Base-by-base conservation (phyloP, 768 basidiomycete species). In the Leucogyrophana mollusca region DNA sequence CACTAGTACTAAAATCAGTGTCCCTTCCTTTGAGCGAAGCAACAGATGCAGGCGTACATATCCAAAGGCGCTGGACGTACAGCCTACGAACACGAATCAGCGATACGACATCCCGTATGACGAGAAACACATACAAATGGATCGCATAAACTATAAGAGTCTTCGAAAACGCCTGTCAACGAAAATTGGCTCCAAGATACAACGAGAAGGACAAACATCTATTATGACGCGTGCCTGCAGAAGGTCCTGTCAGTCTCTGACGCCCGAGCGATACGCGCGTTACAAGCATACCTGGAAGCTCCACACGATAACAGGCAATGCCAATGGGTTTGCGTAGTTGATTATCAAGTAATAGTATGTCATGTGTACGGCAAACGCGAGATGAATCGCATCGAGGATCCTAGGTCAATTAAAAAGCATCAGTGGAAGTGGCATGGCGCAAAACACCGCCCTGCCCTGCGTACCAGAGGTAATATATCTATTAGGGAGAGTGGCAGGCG, bases 301-400 rank as follows among this genome's bases (percentile, higher is more conserved):
- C 71, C 69, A 69, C 16, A 56, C 64, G 2, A 66, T 58, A 3
- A 40, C 51, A 4, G 56, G 38, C 23, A 71, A 43, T 17, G 53
- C 55, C 4, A 35, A 1, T 2, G 64, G 57, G 43, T 69, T 66
- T 23, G 43, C 56, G 40, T 61, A 69, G 34, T 66, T 71, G 9
- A 53, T 56, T 34, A 73, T 60, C 32, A 67, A 43, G 55, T 70
- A 72, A 51, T 56, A 63, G 51, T 73, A 72, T 13, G 71, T 30
- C 22, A 55, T 56, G 45, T 70, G 66, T 3, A 66, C 61, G 20
- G 68, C 52, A 13, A 72, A 56, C 0, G 58, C 60, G 18, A 70
- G 51, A 25, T 71, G 69, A 14, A 68, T 40, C 8, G 62, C 62
- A 51, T 71, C 69, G 11, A 72, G 56, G 4, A 62, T 17, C 70